Conservation (phyloP, 805 yeast genomes). For the Blastobotrys parvus region DNA sequence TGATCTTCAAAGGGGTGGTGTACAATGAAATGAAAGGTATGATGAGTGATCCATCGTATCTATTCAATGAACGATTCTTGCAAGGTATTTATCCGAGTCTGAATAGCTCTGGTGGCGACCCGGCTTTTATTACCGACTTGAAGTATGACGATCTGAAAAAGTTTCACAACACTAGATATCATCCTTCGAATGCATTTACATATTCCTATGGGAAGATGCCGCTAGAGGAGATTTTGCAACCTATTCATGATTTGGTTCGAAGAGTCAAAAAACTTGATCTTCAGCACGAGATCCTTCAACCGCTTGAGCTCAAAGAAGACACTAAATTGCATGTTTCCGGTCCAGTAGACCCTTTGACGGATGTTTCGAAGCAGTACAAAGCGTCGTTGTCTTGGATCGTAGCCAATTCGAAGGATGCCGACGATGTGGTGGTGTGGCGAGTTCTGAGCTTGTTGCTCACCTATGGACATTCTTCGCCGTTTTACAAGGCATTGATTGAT, state of each 20-base stretch:
- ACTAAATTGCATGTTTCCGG: slow-evolving; percentile 43
- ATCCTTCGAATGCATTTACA: slow-evolving; percentile 82
- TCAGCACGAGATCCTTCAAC: slow-evolving; percentile 27
- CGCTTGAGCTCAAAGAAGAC: slow-evolving; percentile 37
- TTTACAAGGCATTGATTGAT: slow-evolving; percentile 82
- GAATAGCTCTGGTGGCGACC: slow-evolving; percentile 93
- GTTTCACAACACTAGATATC: slow-evolving; percentile 71
- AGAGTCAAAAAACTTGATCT: slow-evolving; percentile 11
- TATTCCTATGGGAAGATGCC: slow-evolving; percentile 83
- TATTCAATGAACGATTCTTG: slow-evolving; percentile 76
- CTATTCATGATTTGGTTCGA: slow-evolving; percentile 44
- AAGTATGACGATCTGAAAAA: slow-evolving; percentile 66
- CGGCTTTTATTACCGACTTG: slow-evolving; percentile 64
- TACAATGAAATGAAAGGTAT: slow-evolving; percentile 99
- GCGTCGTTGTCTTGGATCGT: slow-evolving; percentile 83
- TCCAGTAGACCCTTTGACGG: slow-evolving; percentile 73
- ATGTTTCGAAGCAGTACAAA: slow-evolving; percentile 60
- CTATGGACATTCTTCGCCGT: slow-evolving; percentile 89
- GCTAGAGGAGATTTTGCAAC: slow-evolving; percentile 48
- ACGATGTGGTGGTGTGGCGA: slow-evolving; percentile 65
- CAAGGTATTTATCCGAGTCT: slow-evolving; percentile 77
- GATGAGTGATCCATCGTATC: slow-evolving; percentile 78
- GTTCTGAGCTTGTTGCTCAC: slow-evolving; percentile 61
- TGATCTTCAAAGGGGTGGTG: slow-evolving; percentile 88
- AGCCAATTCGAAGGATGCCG: slow-evolving; percentile 61